A percentile compares a stretch with the other conserved stretches of the same genome.
phyloP scores from a whole-genome alignment of 768 basidiomycete species.

The Omphalotus guepiniiformis region DNA sequence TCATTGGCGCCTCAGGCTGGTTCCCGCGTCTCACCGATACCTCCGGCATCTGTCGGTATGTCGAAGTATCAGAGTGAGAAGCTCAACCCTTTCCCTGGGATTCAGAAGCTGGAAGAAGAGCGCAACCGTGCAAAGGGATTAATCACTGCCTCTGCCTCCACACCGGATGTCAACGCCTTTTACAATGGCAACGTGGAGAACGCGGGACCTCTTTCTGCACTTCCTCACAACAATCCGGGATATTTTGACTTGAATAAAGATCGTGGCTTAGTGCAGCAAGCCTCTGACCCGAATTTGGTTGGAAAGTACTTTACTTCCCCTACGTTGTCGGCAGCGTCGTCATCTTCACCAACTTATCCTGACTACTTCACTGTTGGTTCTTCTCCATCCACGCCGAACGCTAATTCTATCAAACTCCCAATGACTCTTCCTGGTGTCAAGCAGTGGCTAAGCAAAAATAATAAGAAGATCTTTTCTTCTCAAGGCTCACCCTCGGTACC shows the following conservation, averaged over 20 bases:
- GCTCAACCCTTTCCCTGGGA: slow-evolving; percentile 87
- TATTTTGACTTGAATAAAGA: slow-evolving; percentile 35
- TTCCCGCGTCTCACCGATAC: slow-evolving; percentile 71
- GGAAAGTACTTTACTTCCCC: slow-evolving; percentile 48
- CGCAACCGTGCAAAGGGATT: slow-evolving; percentile 9
- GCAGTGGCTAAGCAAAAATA: slow-evolving; percentile 67
- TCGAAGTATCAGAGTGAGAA: slow-evolving; percentile 75
- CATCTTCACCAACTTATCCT: slow-evolving; percentile 43
- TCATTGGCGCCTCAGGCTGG: slow-evolving; percentile 57
- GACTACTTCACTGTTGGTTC: slow-evolving; percentile 45
- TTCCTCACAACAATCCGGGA: not conserved
- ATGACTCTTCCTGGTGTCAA: slow-evolving; percentile 75
- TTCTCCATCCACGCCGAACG: slow-evolving; percentile 33
- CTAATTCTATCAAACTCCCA: slow-evolving; percentile 48
- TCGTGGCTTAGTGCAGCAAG: slow-evolving; percentile 62
- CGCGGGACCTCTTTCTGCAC: not conserved
- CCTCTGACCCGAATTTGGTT: slow-evolving; percentile 62
- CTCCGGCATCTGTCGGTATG: slow-evolving; percentile 67
- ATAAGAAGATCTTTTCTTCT: slow-evolving; percentile 50
- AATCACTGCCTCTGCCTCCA: slow-evolving; percentile 33
- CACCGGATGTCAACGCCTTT: slow-evolving; percentile 42
- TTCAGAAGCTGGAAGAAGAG: slow-evolving; percentile 71
- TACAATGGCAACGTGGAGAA: slow-evolving; percentile 47
- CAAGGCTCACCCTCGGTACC: slow-evolving; percentile 35
- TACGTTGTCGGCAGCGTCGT: slow-evolving; percentile 31